A percentile compares a stretch with the other conserved stretches of the same genome.
phyloP scores from a whole-genome alignment of 441 rosid species.

The Adansonia grandidieri region DNA sequence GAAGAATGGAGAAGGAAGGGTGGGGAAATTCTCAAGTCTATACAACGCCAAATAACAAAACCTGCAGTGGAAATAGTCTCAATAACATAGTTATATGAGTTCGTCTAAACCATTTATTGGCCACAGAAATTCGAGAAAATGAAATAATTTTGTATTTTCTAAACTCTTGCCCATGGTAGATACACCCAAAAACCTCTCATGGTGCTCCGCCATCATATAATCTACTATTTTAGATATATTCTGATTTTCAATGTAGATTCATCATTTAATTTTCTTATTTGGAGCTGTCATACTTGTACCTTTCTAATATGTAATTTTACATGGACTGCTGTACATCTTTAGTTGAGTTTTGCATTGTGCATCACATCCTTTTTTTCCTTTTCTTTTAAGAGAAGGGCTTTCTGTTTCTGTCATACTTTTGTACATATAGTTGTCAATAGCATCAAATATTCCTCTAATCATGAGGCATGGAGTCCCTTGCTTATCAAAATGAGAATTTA shows the following conservation, averaged over 20 bases:
- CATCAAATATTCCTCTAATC: neutral
- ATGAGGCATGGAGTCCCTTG: constrained; percentile 1
- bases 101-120: neutral
- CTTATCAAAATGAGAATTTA: neutral
- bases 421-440: neutral
- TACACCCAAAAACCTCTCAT: neutral
- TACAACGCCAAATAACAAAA: neutral
- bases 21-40: neutral
- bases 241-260: neutral
- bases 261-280: neutral
- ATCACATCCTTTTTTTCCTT: neutral
- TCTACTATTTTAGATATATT: neutral
- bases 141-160: neutral
- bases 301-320: neutral
- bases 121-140: neutral
- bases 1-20: neutral
- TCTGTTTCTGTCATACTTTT: neutral
- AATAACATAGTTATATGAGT: neutral
- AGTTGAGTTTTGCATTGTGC: neutral
- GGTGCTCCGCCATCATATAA: neutral
- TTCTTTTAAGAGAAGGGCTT: neutral
- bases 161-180: neutral
- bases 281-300: neutral
- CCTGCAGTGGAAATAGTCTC: neutral
- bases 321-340: neutral